Evolutionary conservation across 345 rosid species (phyloP), one percentile per base, ranked within the genome.

Genomic region (Limnanthes douglasii): DNA sequence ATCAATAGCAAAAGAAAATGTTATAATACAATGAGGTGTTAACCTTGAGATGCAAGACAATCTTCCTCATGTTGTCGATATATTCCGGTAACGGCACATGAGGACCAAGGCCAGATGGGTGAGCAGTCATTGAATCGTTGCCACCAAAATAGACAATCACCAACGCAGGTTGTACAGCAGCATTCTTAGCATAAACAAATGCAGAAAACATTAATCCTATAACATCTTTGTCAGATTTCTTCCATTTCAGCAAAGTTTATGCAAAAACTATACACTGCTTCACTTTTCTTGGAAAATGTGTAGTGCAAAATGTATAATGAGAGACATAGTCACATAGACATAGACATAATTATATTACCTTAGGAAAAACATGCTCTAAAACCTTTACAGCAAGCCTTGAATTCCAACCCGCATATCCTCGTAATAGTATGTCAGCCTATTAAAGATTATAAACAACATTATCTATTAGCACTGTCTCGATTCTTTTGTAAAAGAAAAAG

Each of bases 121-220:
- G 66, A 48, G 90, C 72, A 15, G 31, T 56, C 68, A 42, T 42
- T 15, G 97, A 83, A 54, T 88, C 97, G 24, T 88, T 88, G 28
- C 97, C 97, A 39, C 97, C 95, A 18, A 88, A 83, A 60, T 88
- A 88, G 18, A 88, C 86, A 23, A 88, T 72, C 48, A 88, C 93
- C 66, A 88, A 52, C 3, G 86, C 59, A 29, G 97, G 97, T 43
- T 83, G 95, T 23, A 48, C 41, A 5, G 41, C 34, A 59, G 75
- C 80, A 50, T 72, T 72, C 97, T 88, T 52, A 27, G 40, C 11
- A 14, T n/a, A n/a, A n/a, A n/a, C n/a, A n/a, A n/a, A n/a, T n/a
- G n/a, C n/a, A n/a, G n/a, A n/a, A n/a, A n/a, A n/a, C n/a, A n/a
- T n/a, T n/a, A n/a, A n/a, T n/a, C n/a, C n/a, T n/a, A n/a, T n/a